Evolutionary conservation across 371 early-diverging fungal species (phyloP), one percentile per base, ranked within the genome.

Genomic region (Rhizopus arrhizus): DNA sequence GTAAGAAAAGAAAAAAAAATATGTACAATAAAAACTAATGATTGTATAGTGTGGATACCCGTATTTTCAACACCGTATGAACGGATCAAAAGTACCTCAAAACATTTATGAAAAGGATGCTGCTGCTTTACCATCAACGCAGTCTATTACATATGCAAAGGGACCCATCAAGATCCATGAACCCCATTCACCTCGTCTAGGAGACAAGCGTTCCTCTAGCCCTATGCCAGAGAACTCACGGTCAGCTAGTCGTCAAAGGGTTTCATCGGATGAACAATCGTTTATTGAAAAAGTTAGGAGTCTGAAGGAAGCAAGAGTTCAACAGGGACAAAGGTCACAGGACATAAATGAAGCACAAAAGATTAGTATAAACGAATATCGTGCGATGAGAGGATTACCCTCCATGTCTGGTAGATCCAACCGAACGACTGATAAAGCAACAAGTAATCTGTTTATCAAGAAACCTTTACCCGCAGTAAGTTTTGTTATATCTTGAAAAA

Each of bases 1-100:
- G 87, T 83, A 79, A 73, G 67, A 60, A 7, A 10, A 28, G 34
- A 43, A n/a, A 35, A 28, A 6, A 6, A 46, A 5, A 46, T 8
- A 10, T 31, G 1, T n/a, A 42, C 11, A 5, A 12, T 12, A 6
- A 16, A 3, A 38, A 13, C 49, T 31, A 6, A 22, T 48, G 6
- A 1, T 15, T 34, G 6, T 34, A 43, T 56, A 66, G 66, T 68
- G 68, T 53, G 43, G 53, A 42, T 68, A 60, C 35, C 68, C 68
- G 10, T 68, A 68, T 43, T 68, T 64, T 53, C 51, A 35, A 1
- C 63, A 68, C 42, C 43, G 36, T 12, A 48, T 56, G 1, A 49
- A 49, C 16, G 49, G 46, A 41, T 16, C 33, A 7, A 40, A 55
- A 13, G 43, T 63, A 32, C 63, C 68, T 1, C 64, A 36, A 12